Evolutionary conservation across 176 grass and related monocot genomes (phyloP), one percentile per base, ranked within the genome.

Genomic region (Juncus inflexus): DNA sequence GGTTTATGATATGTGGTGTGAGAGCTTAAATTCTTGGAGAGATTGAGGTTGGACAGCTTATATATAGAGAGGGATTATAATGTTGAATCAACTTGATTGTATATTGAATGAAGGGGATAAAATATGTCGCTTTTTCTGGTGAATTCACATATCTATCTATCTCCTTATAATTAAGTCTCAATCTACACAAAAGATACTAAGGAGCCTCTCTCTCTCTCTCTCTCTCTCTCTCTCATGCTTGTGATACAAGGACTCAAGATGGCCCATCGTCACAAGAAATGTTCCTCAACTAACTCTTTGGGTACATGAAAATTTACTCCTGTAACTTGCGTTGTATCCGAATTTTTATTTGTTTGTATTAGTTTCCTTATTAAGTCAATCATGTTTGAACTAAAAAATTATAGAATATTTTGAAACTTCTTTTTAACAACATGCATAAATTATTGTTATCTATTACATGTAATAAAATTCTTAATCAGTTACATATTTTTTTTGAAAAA

Each of bases 41-140:
- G 37, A 9, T 13, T 56, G 65, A 62, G 37, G 45, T 15, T 2
- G 14, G 10, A 43, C 55, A 39, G 57, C n/a, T 49, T 70, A 55
- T 70, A 63, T 61, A 70, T 61, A 70, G 65, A 40, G 49, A 69
- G 3, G 35, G 66, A 37, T n/a, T 6, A 16, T 42, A 47, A 9
- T 47, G 43, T 47, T 47, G 43, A 47, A 47, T 47, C 43, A 47
- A 28, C 15, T 55, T 61, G 45, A 36, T 35, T 52, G 50, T 4
- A 42, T 57, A 70, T 58, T 55, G 42, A 71, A 71, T 59, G 52
- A 59, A 55, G 14, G 62, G 67, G 52, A 71, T 71, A 71, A 70
- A 71, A 45, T 9, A 15, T 58, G 45, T 70, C 66, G n/a, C 36
- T 15, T 50, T 55, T 12, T 50, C 43, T 2, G 9, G 45, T 45